Evolutionary conservation across 352 stramenopile species (phyloP).

Genomic region (Phytophthora megakarya): DNA sequence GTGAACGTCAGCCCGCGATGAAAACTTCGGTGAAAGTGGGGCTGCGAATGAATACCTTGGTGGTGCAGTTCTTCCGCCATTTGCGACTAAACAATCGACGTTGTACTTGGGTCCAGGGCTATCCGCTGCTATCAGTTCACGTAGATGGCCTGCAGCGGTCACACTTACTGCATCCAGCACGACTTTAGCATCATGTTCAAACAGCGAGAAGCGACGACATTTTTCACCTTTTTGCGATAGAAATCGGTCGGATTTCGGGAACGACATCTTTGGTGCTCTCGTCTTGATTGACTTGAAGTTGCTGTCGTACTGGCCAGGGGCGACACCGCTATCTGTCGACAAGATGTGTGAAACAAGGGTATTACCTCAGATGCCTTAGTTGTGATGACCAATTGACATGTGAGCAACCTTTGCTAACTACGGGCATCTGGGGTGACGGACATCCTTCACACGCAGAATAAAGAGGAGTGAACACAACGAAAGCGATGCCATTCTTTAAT

Average conservation of each 20-base stretch:
- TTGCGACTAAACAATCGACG: conserved; percentile 56
- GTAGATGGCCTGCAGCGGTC: conserved; percentile 64
- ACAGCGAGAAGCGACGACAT: background rate
- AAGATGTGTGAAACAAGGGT: background rate
- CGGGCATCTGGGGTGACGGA: conserved; percentile 52
- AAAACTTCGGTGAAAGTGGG: conserved; percentile 32
- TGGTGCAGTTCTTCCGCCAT: conserved; percentile 55
- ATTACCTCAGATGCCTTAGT: conserved; percentile 2
- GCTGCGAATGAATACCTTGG: conserved; percentile 73
- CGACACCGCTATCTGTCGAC: conserved; percentile 56
- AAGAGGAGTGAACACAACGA: background rate
- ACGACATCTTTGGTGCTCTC: conserved; percentile 70
- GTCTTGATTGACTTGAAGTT: conserved; percentile 69
- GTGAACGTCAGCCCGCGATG: conserved; percentile 41
- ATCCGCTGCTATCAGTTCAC: conserved; percentile 74
- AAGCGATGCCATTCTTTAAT: background rate
- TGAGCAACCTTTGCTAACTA: conserved; percentile 61
- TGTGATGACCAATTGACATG: background rate
- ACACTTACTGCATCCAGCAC: conserved; percentile 58
- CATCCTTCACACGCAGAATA: conserved; percentile 30
- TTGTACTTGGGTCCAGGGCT: conserved; percentile 89
- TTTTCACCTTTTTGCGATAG: conserved; percentile 76
- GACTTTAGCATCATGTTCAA: background rate
- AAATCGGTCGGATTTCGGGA: conserved; percentile 81
- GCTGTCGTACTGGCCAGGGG: conserved; percentile 72